phyloP scores from a whole-genome alignment of 2,329 filamentous ascomycete genomes.

The Pestalotiopsis sp. region DNA sequence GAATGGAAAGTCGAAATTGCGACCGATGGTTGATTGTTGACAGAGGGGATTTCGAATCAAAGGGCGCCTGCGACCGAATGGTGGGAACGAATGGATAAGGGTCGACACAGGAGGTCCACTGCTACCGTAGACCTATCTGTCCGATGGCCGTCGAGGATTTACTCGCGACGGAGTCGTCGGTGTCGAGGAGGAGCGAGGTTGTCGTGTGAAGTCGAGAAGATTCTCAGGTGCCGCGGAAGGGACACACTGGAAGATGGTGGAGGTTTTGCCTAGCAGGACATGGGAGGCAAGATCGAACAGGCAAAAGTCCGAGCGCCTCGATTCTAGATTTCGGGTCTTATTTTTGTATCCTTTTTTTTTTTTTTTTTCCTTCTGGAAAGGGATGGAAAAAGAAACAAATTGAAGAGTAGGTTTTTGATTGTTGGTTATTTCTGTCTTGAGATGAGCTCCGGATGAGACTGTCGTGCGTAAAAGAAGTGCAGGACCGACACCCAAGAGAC shows the following conservation, averaged over 20 bases:
- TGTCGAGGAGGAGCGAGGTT: constrained; percentile 10
- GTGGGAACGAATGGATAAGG: constrained; percentile 40
- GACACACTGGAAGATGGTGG: constrained; percentile 16
- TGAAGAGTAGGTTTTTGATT: background rate
- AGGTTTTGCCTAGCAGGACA: constrained; percentile 17
- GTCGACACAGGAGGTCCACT: constrained; percentile 42
- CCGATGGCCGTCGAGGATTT: constrained; percentile 23
- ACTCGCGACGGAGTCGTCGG: constrained; percentile 23
- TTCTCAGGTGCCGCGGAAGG: constrained; percentile 25
- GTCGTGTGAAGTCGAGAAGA: constrained; percentile 16
- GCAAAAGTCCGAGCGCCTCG: constrained; percentile 1
- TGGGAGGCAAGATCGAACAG: constrained; percentile 8
- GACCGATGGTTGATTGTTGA: background rate
- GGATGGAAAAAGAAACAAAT: constrained; percentile 7
- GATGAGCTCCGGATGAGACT: background rate
- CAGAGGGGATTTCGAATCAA: constrained; percentile 36
- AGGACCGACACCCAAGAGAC: background rate
- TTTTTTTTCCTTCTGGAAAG: constrained; percentile 7
- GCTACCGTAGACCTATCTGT: constrained; percentile 40
- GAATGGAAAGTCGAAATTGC: background rate
- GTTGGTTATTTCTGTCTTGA: background rate
- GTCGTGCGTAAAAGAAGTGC: background rate
- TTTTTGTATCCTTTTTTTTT: background rate
- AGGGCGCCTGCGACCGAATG: constrained; percentile 59
- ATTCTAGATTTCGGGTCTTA: background rate